Percentiles rank a stretch among this genome's conserved stretches.
Evolutionary conservation across 2,329 filamentous ascomycete genomes (phyloP).

Genomic region (Calonectria fujianensis): DNA sequence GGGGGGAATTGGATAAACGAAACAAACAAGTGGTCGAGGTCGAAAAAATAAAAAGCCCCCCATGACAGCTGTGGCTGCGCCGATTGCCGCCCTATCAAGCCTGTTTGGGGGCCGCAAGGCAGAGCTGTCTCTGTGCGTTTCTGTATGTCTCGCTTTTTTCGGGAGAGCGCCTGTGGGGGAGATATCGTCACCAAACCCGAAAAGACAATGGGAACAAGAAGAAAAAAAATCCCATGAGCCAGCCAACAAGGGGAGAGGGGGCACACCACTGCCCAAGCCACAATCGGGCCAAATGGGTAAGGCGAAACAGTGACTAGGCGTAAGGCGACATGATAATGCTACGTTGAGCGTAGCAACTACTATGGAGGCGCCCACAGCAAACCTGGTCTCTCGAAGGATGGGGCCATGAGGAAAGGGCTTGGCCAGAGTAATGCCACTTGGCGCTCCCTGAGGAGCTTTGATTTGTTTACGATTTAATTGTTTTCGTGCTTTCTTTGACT

Average conservation of each 20-base stretch:
- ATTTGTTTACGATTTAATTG: constrained; percentile 22
- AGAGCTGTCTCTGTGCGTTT: constrained; percentile 24
- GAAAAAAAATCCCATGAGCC: background rate
- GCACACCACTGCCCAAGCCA: constrained; percentile 17
- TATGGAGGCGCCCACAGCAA: constrained; percentile 34
- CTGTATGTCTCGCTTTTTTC: constrained; percentile 26
- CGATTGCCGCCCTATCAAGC: constrained; percentile 37
- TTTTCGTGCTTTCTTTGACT: constrained; percentile 5
- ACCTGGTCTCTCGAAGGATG: constrained; percentile 45
- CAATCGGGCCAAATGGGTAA: constrained; percentile 20
- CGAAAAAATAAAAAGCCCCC: background rate
- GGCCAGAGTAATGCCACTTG: constrained; percentile 33
- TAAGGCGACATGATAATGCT: constrained; percentile 32
- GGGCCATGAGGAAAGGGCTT: constrained; percentile 31
- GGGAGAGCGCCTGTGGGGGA: constrained; percentile 20
- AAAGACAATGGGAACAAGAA: background rate
- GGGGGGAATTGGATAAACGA: constrained; percentile 19
- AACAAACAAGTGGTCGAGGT: constrained; percentile 25
- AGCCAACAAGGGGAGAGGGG: constrained; percentile 3
- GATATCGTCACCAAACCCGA: constrained; percentile 32
- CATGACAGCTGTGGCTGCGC: constrained; percentile 52
- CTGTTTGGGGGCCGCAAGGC: constrained; percentile 26
- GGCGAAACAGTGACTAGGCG: constrained; percentile 9
- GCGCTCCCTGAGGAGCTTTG: constrained; percentile 33
- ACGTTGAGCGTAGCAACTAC: constrained; percentile 30